Base-by-base conservation (phyloP, 768 basidiomycete genomes). In the Baorangia bicolor region DNA sequence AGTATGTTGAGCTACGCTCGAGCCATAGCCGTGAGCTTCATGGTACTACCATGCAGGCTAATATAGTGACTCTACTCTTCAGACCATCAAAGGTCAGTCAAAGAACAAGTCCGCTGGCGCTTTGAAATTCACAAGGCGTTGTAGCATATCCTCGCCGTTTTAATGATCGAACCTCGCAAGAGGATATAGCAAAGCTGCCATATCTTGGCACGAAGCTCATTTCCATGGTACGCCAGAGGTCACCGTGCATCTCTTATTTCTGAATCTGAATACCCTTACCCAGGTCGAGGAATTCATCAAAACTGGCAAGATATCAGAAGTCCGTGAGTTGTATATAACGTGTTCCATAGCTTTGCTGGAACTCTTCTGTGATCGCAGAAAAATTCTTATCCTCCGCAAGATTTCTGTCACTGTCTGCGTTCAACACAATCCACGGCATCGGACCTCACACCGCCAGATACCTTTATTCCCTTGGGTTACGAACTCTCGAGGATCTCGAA, bases 1-100 rank as follows among this genome's bases (percentile, higher is more conserved):
- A 90, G 87, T 61, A 83, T 85, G 38, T 71, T 93, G 45, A 85
- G 84, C 57, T 94, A 93, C 60, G 77, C 84, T 33, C 78, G 89
- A 45, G 84, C 87, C 2, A 84, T 91, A 59, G 78, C 84, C n/a
- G 87, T 87, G 65, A 60, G 84, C 70, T 28, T 40, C 37, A n/a
- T 52, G 49, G 30, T 40, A 16, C 35, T 23, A 40, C 33, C 31
- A 31, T 43, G 14, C 30, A 9, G 11, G 47, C 18, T 45, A 1
- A 56, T 51, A 56, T 51, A 27, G 12, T 53, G 53, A 60, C 21
- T 35, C 33, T 23, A 13, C 10, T 46, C 37, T 49, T 18, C 49
- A 83, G 83, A 56, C 70, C 16, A 66, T 84, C 51, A 83, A 84
- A 75, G 77, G 83, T 78, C 9, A 44, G 58, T 61, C 27, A 12